Evolutionary conservation across 345 rosid species (phyloP).

Genomic region (Ceriops tagal): DNA sequence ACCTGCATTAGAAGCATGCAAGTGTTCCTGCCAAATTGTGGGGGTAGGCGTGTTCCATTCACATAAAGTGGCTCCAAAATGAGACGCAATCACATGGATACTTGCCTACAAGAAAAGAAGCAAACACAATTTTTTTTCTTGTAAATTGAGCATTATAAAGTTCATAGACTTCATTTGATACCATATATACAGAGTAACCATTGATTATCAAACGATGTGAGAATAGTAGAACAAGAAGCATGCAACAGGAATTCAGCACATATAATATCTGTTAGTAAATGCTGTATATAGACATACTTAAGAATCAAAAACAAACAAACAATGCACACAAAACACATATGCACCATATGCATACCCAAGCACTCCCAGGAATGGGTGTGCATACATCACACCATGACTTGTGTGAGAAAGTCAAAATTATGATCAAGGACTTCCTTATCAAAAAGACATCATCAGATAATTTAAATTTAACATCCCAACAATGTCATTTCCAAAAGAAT

Average conservation of each 20-base stretch:
- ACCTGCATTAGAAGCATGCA: conserved; percentile 70
- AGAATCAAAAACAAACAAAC: too few relatives aligned
- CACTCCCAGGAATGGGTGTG: too few relatives aligned
- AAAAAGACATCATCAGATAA: not conserved
- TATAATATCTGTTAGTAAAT: not conserved
- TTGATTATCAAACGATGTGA: not conserved
- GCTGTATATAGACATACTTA: too few relatives aligned
- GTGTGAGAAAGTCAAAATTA: not conserved
- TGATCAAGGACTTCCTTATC: not conserved
- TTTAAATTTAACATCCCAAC: not conserved
- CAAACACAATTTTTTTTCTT: not conserved
- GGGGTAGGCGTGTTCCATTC: conserved; percentile 98
- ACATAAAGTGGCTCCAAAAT: conserved; percentile 60
- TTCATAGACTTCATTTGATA: not conserved
- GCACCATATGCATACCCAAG: too few relatives aligned
- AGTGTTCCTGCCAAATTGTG: conserved; percentile 86
- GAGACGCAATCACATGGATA: conserved; percentile 62
- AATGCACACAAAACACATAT: too few relatives aligned
- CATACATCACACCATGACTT: not conserved
- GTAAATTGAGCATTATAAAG: not conserved
- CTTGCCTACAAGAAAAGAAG: conserved; percentile 47
- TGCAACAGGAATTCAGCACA: not conserved
- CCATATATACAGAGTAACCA: not conserved
- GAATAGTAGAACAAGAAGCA: not conserved
- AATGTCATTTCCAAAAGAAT: not conserved